Evolutionary conservation across 352 stramenopile species (phyloP).

Genomic region (Phytophthora citrophthora): DNA sequence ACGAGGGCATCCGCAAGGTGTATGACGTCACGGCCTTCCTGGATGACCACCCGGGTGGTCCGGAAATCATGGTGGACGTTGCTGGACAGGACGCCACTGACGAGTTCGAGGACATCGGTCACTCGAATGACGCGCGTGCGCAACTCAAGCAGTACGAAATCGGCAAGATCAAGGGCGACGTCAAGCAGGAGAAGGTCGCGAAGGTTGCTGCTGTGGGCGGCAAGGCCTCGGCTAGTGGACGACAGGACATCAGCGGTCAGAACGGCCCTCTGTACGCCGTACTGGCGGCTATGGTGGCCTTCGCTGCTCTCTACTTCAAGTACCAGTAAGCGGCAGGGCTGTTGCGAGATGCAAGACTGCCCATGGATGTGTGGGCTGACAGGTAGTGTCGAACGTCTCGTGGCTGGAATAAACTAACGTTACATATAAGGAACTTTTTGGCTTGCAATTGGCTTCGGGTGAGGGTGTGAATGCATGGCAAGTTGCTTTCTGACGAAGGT

Average conservation of each 20-base stretch:
- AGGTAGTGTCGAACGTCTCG: slow-evolving; percentile 12
- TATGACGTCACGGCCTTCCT: slow-evolving; percentile 98
- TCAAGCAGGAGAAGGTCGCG: slow-evolving; percentile 45
- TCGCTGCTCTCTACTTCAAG: slow-evolving; percentile 69
- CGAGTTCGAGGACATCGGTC: slow-evolving; percentile 97
- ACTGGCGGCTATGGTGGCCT: slow-evolving; percentile 53
- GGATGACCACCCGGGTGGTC: slow-evolving; percentile 98
- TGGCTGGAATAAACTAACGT: slow-evolving; percentile 35
- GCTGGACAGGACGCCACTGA: slow-evolving; percentile 93
- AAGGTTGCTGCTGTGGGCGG: slow-evolving; percentile 15
- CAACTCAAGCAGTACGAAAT: slow-evolving; percentile 95
- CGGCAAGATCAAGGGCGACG: slow-evolving; percentile 86
- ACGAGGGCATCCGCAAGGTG: slow-evolving; percentile 88
- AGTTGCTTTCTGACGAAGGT: neutral
- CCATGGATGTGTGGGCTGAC: slow-evolving; percentile 17
- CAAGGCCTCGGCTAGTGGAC: slow-evolving; percentile 44
- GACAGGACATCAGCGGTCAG: slow-evolving; percentile 66
- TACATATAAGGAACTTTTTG: slow-evolving; percentile 45
- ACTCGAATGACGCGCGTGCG: slow-evolving; percentile 95
- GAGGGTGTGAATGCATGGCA: too few species aligned
- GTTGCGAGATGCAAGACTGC: slow-evolving; percentile 4
- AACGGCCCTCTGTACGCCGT: slow-evolving; percentile 63
- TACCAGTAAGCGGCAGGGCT: slow-evolving; percentile 36
- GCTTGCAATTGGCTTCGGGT: slow-evolving; percentile 17
- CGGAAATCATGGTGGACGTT: slow-evolving; percentile 97